Evolutionary conservation across 2,329 filamentous ascomycete genomes (phyloP).

Genomic region (Exophiala sideris): DNA sequence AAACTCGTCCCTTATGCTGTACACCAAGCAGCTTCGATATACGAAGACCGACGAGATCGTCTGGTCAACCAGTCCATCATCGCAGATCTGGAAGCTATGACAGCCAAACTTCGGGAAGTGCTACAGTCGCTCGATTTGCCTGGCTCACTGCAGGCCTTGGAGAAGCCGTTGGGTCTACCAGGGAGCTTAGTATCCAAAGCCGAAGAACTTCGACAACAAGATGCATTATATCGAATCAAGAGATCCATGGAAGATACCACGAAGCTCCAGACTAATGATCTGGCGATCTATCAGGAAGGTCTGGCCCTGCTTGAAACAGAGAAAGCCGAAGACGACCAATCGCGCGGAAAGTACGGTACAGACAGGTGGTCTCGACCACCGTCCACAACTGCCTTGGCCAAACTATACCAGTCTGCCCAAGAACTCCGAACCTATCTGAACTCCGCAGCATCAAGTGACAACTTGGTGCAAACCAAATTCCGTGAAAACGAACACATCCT

Average conservation of each 20-base stretch:
- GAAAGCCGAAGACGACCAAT: conserved; percentile 74
- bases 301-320: conserved; percentile 74
- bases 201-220: conserved; percentile 88
- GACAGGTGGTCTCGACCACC: conserved; percentile 74
- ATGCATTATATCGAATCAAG: conserved; percentile 73
- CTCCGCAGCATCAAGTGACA: conserved; percentile 64
- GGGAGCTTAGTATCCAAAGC: conserved; percentile 83
- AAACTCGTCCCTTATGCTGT: conserved; percentile 94
- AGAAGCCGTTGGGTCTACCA: conserved; percentile 88
- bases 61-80: conserved; percentile 85
- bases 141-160: conserved; percentile 86
- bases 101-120: conserved; percentile 72
- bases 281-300: conserved; percentile 77
- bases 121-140: conserved; percentile 82
- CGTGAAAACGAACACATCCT: conserved; percentile 71
- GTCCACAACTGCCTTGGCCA: conserved; percentile 65
- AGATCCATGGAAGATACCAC: conserved; percentile 83
- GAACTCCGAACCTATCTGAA: conserved; percentile 88
- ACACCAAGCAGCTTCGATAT: conserved; percentile 91
- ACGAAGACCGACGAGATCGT: conserved; percentile 86
- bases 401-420: conserved; percentile 68
- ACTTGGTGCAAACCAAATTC: conserved; percentile 73
- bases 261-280: conserved; percentile 78
- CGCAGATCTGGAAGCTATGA: conserved; percentile 76
- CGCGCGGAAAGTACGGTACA: conserved; percentile 77